Evolutionary conservation across 306 rosid species (phyloP).

Genomic region (Trifolium repens): DNA sequence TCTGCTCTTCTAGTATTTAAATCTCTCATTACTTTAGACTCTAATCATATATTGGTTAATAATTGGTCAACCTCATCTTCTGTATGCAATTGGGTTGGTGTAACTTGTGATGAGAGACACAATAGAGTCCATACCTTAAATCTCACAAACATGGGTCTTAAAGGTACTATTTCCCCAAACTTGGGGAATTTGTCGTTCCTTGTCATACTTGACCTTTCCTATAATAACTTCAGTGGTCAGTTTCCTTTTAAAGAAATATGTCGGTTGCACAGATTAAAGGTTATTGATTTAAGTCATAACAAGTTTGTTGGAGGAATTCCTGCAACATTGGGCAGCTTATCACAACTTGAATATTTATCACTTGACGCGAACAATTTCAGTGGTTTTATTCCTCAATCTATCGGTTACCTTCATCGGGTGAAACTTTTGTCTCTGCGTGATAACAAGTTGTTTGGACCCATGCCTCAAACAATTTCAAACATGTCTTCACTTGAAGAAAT

Average conservation of each 20-base stretch:
- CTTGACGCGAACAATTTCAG: slow-evolving; percentile 26
- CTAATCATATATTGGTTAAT: slow-evolving; percentile 15
- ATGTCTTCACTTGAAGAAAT: neutral
- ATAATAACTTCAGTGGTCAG: no score
- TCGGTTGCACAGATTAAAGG: neutral
- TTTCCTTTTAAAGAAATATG: no score
- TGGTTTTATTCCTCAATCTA: slow-evolving; percentile 24
- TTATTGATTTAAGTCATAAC: neutral
- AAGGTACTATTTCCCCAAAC: slow-evolving; percentile 27
- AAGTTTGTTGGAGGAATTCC: slow-evolving; percentile 27
- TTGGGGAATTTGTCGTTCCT: slow-evolving; percentile 37
- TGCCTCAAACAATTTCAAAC: neutral
- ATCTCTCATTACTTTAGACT: slow-evolving; percentile 30
- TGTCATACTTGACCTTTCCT: no score
- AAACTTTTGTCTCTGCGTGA: no score
- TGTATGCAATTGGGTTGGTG: slow-evolving; percentile 40
- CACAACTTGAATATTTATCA: slow-evolving; percentile 15
- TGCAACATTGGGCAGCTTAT: slow-evolving; percentile 10
- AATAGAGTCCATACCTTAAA: slow-evolving; percentile 13
- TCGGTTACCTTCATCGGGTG: neutral
- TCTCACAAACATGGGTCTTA: slow-evolving; percentile 17
- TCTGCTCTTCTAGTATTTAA: slow-evolving; percentile 34
- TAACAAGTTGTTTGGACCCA: no score
- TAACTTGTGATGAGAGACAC: slow-evolving; percentile 31
- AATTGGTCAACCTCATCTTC: slow-evolving; percentile 38